Evolutionary conservation across 164 flowering plant genomes (phyloP), one percentile per base, ranked within the genome.

Genomic region (Liquidambar formosana): DNA sequence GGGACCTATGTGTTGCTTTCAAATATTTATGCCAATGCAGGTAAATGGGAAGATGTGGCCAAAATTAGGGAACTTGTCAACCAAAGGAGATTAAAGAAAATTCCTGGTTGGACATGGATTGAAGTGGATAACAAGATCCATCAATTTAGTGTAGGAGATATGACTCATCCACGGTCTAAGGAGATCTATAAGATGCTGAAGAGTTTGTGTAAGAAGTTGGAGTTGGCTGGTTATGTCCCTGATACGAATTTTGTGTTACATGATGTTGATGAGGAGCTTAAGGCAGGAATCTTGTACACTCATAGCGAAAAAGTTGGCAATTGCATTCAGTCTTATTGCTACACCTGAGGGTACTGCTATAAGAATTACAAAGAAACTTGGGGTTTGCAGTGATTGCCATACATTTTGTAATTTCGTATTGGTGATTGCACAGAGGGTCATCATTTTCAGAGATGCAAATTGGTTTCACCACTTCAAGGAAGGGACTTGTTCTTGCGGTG

Each of bases 61-160:
- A 77, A 71, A 60, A 74, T 81, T 28, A 72, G 89, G 69, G 80
- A 82, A 25, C 45, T 77, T 54, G 81, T 87, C 85, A 72, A 72
- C 26, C 63, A 57, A 38, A 77, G 78, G 67, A 73, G 70, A 26
- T 65, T 85, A 65, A 87, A 82, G 69, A 87, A 87, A 68, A 57
- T 68, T 33, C 83, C 91, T n/a, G 91, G 89, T 15, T 77, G 81
- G 77, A 82, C 88, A 61, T 85, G 88, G 86, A 79, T 87, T 61
- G 88, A 85, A 60, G 82, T 80, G 54, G 77, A 67, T 23, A 62
- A 78, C 25, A 74, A 71, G 43, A 77, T 74, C 33, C 68, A 84
- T 63, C 76, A 75, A 43, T 88, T 88, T 64, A 64, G 80, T 52
- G 76, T 75, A 25, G 92, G 84, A 38, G 89, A 84, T 69, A 72